Evolutionary conservation across 2,329 filamentous ascomycete species (phyloP).

Genomic region (Tolypocladium cylindrosporum): DNA sequence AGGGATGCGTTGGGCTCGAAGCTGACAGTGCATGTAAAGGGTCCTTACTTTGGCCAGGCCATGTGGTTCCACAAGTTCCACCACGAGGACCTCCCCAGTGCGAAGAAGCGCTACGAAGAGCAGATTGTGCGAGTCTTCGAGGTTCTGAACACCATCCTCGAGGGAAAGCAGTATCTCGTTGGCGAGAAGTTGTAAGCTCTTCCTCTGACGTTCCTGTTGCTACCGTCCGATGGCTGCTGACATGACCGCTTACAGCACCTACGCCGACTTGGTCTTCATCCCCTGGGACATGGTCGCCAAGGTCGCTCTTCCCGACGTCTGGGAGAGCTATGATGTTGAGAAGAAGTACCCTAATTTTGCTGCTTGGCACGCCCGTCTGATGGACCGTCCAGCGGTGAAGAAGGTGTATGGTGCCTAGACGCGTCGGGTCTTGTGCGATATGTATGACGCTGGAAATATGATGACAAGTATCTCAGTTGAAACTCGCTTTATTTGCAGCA

Average conservation of each 20-base stretch:
- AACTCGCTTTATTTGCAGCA: background rate
- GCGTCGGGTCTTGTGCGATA: background rate
- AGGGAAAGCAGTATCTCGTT: conserved; percentile 24
- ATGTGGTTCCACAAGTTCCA: conserved; percentile 20
- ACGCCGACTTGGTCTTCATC: conserved; percentile 23
- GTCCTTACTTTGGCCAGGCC: conserved; percentile 26
- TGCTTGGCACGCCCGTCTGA: conserved; percentile 22
- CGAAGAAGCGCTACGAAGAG: conserved; percentile 19
- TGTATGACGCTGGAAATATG: background rate
- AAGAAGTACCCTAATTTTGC: conserved; percentile 22
- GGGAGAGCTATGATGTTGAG: conserved; percentile 15
- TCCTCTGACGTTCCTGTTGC: no score
- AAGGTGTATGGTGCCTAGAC: conserved; percentile 13
- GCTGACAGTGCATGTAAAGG: conserved; percentile 7
- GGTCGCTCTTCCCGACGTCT: conserved; percentile 8
- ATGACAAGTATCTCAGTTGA: background rate
- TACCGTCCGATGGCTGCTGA: background rate
- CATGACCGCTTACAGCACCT: conserved; percentile 13
- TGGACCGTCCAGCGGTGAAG: conserved; percentile 18
- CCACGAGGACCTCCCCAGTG: conserved; percentile 15
- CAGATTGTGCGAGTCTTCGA: conserved; percentile 18
- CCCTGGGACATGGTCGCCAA: conserved; percentile 15
- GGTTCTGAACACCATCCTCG: conserved; percentile 21
- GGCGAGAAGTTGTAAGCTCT: conserved; percentile 21
- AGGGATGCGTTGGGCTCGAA: background rate